Evolutionary conservation across 257 asterid species (phyloP).

Genomic region (Solanum chaucha): DNA sequence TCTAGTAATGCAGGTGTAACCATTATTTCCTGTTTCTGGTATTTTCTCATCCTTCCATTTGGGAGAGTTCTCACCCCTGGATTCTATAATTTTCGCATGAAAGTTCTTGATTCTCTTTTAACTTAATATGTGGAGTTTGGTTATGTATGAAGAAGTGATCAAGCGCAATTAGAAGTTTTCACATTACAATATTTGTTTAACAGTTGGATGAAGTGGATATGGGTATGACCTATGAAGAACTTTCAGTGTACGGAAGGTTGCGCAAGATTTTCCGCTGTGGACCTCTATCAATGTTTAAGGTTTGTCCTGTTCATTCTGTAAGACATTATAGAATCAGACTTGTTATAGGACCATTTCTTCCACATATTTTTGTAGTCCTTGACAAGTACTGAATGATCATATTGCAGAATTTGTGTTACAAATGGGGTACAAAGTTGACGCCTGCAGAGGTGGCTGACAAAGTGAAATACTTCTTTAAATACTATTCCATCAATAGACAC

Average conservation of each 20-base stretch:
- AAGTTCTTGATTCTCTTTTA: not conserved
- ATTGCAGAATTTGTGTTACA: slow-evolving; percentile 78
- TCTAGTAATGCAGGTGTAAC: not conserved
- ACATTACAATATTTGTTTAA: not conserved
- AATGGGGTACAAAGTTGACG: slow-evolving; percentile 70
- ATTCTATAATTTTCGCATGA: not conserved
- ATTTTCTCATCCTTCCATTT: not conserved
- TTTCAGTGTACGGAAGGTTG: slow-evolving; percentile 82
- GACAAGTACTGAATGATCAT: not conserved
- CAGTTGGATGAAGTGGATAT: slow-evolving; percentile 97
- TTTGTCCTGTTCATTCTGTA: slow-evolving; percentile 6
- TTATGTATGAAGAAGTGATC: not conserved
- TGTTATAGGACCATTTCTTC: not conserved
- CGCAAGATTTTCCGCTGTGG: slow-evolving; percentile 94
- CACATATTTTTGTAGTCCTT: not conserved
- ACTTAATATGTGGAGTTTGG: not conserved
- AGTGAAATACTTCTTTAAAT: slow-evolving; percentile 88
- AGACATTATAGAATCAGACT: not conserved
- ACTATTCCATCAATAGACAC: slow-evolving; percentile 88
- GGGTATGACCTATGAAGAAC: slow-evolving; percentile 96
- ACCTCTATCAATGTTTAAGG: slow-evolving; percentile 97
- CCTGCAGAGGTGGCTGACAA: slow-evolving; percentile 77
- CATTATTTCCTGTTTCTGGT: not conserved
- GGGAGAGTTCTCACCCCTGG: not conserved
- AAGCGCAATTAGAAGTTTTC: not conserved